Conservation (phyloP, 768 basidiomycete genomes). For the Podaxis sp. region DNA sequence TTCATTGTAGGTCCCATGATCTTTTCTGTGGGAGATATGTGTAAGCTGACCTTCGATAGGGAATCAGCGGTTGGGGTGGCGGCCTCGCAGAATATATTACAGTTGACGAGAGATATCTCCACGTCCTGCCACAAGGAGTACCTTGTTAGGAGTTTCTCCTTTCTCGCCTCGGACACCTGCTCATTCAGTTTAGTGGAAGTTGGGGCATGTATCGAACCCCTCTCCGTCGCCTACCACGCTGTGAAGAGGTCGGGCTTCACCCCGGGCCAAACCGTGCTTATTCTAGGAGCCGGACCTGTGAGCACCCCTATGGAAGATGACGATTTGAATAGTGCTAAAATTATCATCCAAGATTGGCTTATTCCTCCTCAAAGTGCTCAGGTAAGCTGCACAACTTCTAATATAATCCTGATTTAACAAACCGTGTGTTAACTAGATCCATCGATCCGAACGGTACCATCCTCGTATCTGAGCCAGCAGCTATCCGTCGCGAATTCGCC, state of each 20-base stretch:
- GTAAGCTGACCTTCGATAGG: slow-evolving; percentile 23
- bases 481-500: slow-evolving; percentile 36
- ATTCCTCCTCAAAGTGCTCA: slow-evolving; percentile 37
- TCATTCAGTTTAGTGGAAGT: slow-evolving; percentile 36
- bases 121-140: slow-evolving; percentile 37
- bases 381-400: slow-evolving; percentile 18
- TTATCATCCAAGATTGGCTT: slow-evolving; percentile 33
- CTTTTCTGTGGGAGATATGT: not conserved
- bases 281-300: slow-evolving; percentile 48
- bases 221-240: slow-evolving; percentile 46
- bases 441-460: slow-evolving; percentile 28
- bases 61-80: slow-evolving; percentile 39
- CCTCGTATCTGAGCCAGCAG: slow-evolving; percentile 42
- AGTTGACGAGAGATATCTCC: slow-evolving; percentile 34
- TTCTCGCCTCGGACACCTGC: not conserved
- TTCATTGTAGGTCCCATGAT: slow-evolving; percentile 32
- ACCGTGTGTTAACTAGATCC: slow-evolving; percentile 20
- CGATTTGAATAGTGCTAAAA: not conserved
- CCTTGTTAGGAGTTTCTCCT: slow-evolving; percentile 27
- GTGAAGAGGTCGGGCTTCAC: slow-evolving; percentile 40
- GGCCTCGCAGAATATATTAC: slow-evolving; percentile 46
- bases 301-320: slow-evolving; percentile 15
- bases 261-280: slow-evolving; percentile 37
- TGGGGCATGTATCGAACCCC: slow-evolving; percentile 47
- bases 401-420: not conserved